Base-by-base conservation (phyloP, 2,329 filamentous ascomycete species). In the Teratosphaeria gauchensis region DNA sequence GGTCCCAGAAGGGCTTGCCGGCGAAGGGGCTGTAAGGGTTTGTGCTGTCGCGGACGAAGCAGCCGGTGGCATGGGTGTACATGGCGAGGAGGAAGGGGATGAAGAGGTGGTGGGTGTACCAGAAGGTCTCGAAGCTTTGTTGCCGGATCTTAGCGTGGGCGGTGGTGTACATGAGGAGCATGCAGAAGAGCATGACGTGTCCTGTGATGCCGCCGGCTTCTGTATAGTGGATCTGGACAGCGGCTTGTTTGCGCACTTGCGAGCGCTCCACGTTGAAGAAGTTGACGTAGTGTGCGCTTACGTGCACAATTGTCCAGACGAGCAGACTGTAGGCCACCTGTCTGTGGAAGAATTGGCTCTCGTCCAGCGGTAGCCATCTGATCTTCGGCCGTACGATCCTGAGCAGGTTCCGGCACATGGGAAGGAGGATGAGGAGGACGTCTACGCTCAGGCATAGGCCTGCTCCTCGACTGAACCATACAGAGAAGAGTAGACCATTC, bases 71-170 rank as follows among this genome's bases (percentile, higher is more conserved):
- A 74, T 99, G 94, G 12, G 92, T 97, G 75, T 97, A 99, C 66
- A 99, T 85, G 53, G 84, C 92, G 52, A 99, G 81, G 69, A 97
- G 77, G 75, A 99, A 99, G 1, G 94, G 92, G 61, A 99, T 88
- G 70, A 97, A 97, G n/a, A 99, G 83, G 69, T 99, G 94, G 75
- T 99, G 94, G 0, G 91, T 96, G 76, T 99, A 99, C 94, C 94
- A 99, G 73, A 99, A 99, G 0, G 92, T 95, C 77, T 99, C 94
- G 71, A 92, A 99, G 0, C 90, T 95, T 72, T 99, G 94, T 72
- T 97, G 92, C 57, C 94, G 88, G 64, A 99, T 97, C 65, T 90
- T 88, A 68, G 88, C 83, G 71, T 99, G 94, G 2, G 94, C 88
- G 0, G 92, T 96, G 1, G 94, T 99, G 77, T 95, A 99, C 82